Percentiles rank a stretch among this genome's conserved stretches.
These are phyloP conservation scores for Nematocida ausubeli DNA, from an alignment of 371 early-diverging fungal genomes.

Conservation along the genomic window DNA sequence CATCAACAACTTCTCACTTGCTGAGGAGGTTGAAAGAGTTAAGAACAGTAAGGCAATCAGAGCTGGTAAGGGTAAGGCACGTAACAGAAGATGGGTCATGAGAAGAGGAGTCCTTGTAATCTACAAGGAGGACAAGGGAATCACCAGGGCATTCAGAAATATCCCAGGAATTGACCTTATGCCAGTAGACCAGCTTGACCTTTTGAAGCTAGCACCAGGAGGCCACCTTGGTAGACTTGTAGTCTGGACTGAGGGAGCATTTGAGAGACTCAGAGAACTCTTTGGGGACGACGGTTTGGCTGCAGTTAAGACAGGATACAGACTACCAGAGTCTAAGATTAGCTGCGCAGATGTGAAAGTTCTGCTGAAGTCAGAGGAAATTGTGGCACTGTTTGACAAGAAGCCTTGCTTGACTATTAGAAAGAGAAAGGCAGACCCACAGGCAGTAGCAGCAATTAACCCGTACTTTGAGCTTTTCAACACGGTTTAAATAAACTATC, in stretches of 20 bases:
- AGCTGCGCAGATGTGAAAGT: slow-evolving; percentile 40
- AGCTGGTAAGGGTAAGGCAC: slow-evolving; percentile 95
- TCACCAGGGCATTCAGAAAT: slow-evolving; percentile 94
- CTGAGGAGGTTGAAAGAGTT: slow-evolving; percentile 89
- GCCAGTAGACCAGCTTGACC: slow-evolving; percentile 80
- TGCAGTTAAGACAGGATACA: slow-evolving; percentile 66
- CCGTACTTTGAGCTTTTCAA: slow-evolving; percentile 53
- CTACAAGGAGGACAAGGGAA: slow-evolving; percentile 79
- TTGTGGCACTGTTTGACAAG: slow-evolving; percentile 46
- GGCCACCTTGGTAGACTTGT: slow-evolving; percentile 97
- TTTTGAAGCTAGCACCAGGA: slow-evolving; percentile 96
- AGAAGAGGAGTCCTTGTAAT: slow-evolving; percentile 94
- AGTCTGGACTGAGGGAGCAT: slow-evolving; percentile 96
- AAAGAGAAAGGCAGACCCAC: slow-evolving; percentile 15
- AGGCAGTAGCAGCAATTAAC: slow-evolving; percentile 31
- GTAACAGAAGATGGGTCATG: slow-evolving; percentile 94
- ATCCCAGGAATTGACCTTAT: slow-evolving; percentile 94
- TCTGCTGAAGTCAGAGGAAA: slow-evolving; percentile 38
- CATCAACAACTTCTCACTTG: slow-evolving; percentile 84
- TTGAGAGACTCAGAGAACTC: slow-evolving; percentile 83
- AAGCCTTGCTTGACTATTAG: slow-evolving; percentile 1
- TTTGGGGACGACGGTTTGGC: slow-evolving; percentile 80
- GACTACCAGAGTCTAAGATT: slow-evolving; percentile 36
- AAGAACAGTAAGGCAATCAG: slow-evolving; percentile 88
- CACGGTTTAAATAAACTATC: slow-evolving; percentile 20